Evolutionary conservation across 441 rosid genomes (phyloP), one percentile per base, ranked within the genome.

Genomic region (Oxalis stricta): DNA sequence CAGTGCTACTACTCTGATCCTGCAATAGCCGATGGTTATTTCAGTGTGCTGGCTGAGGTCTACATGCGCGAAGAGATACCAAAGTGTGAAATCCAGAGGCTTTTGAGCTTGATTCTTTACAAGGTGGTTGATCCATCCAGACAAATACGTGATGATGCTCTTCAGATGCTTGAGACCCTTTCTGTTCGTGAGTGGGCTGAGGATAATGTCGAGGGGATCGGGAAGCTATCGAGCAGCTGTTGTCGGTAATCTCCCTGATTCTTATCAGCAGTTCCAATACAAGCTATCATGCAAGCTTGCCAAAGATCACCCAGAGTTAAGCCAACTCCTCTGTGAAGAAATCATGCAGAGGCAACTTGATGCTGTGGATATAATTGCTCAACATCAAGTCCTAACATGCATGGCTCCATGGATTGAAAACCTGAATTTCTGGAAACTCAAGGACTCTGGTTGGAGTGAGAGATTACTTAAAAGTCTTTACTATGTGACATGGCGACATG

Each of bases 341-440:
- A 92, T 87, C 50, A 87, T 88, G 99, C 95, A 86, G 79, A 71
- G 99, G 55, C 99, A 92, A 79, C 88, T 92, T 46, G 96, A 92
- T 64, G 99, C 99, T 47, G 99, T 92, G 47, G 95, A 92, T 68
- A 92, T 92, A 51, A 92, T 92, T 66, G 95, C 96, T 12, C 99
- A 92, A 65, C 99, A 92, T 72, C 99, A 92, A 72, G 97, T 84
- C 42, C 68, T 87, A 64, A 87, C 97, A 11, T 92, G 99, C 66
- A 87, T 92, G 97, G 97, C 97, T 68, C 99, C 97, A 34, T 92
- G 97, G 95, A 84, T 92, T 61, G 99, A 92, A 66, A 92, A 92
- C 48, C 97, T 92, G 35, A 84, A 92, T 57, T 84, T 92, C 66
- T 92, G 97, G 95, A 92, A 84, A 71, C 92, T 87, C 45, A 87